Conservation (phyloP, 768 basidiomycete genomes). For the Lentinula raphanica region DNA sequence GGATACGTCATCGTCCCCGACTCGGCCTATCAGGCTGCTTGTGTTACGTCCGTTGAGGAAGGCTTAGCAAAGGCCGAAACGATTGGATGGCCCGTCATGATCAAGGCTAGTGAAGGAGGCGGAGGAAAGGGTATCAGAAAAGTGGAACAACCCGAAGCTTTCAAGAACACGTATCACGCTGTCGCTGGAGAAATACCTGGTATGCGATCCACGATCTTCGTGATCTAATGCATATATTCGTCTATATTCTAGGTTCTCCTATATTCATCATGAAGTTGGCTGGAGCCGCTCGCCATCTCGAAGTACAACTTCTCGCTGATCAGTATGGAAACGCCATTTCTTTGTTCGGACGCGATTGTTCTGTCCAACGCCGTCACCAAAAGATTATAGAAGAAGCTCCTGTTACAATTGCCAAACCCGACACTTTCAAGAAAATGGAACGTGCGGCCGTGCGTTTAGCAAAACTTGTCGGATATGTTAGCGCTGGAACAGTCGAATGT, state of each 20-base stretch:
- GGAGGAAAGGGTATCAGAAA: slow-evolving; percentile 96
- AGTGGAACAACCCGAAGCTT: slow-evolving; percentile 79
- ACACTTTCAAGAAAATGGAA: slow-evolving; percentile 96
- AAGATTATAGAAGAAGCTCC: slow-evolving; percentile 99
- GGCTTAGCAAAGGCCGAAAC: no score
- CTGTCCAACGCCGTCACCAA: slow-evolving; percentile 97
- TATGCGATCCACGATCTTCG: slow-evolving; percentile 39
- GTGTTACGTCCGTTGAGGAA: no score
- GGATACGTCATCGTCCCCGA: no score
- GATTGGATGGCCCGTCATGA: no score
- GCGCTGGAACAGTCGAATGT: slow-evolving; percentile 98
- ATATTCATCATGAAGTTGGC: slow-evolving; percentile 99
- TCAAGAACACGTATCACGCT: slow-evolving; percentile 92
- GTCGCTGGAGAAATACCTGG: slow-evolving; percentile 96
- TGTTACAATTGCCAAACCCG: slow-evolving; percentile 90
- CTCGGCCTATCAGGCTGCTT: no score
- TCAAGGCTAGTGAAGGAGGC: no score
- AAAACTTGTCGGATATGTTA: no score
- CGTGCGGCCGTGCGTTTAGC: no score
- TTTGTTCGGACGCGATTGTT: slow-evolving; percentile 97
- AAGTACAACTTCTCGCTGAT: no score
- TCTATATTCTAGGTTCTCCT: slow-evolving; percentile 65
- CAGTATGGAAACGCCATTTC: no score
- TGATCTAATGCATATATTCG: slow-evolving; percentile 7
- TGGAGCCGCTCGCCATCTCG: slow-evolving; percentile 93